Evolutionary conservation across 352 stramenopile species (phyloP).

Genomic region (Pythium vanterpoolii): DNA sequence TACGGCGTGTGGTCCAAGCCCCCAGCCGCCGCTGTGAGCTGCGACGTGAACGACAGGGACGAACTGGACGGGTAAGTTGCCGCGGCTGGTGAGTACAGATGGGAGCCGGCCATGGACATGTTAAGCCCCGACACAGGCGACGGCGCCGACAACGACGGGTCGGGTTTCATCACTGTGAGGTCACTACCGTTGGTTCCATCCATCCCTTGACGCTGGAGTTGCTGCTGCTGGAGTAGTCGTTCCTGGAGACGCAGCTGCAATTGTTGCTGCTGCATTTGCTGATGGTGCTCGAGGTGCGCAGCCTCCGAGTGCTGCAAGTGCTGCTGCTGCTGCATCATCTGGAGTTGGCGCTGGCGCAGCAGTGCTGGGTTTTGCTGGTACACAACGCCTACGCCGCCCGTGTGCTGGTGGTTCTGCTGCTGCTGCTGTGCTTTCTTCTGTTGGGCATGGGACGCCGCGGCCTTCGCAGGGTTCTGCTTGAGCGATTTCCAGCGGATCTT

Average conservation of each 20-base stretch:
- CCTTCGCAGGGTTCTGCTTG: slow-evolving; percentile 83
- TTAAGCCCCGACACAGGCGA: slow-evolving; percentile 18
- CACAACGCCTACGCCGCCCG: slow-evolving; percentile 34
- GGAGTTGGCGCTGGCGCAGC: slow-evolving; percentile 63
- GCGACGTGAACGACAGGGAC: slow-evolving; percentile 22
- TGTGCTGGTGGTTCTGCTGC: slow-evolving; percentile 42
- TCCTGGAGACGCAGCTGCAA: slow-evolving; percentile 40
- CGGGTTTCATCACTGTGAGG: slow-evolving; percentile 24
- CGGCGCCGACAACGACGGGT: slow-evolving; percentile 19
- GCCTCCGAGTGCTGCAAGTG: slow-evolving; percentile 63
- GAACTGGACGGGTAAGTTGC: background rate
- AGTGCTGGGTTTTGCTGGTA: slow-evolving; percentile 59
- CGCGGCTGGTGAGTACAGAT: slow-evolving; percentile 19
- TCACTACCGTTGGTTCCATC: slow-evolving; percentile 10
- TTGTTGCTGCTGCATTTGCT: slow-evolving; percentile 63
- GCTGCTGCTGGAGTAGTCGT: slow-evolving; percentile 25
- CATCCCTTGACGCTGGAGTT: slow-evolving; percentile 19
- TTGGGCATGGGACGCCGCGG: slow-evolving; percentile 67
- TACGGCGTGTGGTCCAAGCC: slow-evolving; percentile 19
- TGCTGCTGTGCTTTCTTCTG: slow-evolving; percentile 75
- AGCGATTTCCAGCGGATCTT: slow-evolving; percentile 92
- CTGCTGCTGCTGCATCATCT: slow-evolving; percentile 72
- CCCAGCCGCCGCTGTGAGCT: slow-evolving; percentile 12
- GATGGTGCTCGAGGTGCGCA: slow-evolving; percentile 65
- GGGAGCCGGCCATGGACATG: slow-evolving; percentile 24